Percentiles rank a stretch among this genome's conserved stretches.
phyloP scores from a whole-genome alignment of 129 eudicot species.

The Helianthus annuus region HanXRQr2.0-SUNRISE NC_035449.2:61828681-61829180 shows the following conservation, averaged over 20 bases:
- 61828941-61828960: conserved; percentile 16
- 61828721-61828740: too few species aligned
- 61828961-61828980: conserved; percentile 9
- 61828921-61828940: neutral
- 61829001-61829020: conserved; percentile 27
- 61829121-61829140: conserved; percentile 14
- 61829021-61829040: neutral
- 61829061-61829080: conserved; percentile 1
- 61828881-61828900: neutral
- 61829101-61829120: neutral
- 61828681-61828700: too few species aligned
- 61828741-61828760: too few species aligned
- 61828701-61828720: too few species aligned
- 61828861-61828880: neutral
- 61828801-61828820: too few species aligned
- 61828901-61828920: conserved; percentile 18
- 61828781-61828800: too few species aligned
- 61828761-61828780: too few species aligned
- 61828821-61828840: too few species aligned
- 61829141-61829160: neutral
- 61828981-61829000: neutral
- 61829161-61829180: neutral
- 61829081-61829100: conserved; percentile 16
- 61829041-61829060: neutral
- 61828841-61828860: too few species aligned